Evolutionary conservation across 805 yeast genomes (phyloP), one percentile per base, ranked within the genome.

Genomic region (Saturnispora diversa): DNA sequence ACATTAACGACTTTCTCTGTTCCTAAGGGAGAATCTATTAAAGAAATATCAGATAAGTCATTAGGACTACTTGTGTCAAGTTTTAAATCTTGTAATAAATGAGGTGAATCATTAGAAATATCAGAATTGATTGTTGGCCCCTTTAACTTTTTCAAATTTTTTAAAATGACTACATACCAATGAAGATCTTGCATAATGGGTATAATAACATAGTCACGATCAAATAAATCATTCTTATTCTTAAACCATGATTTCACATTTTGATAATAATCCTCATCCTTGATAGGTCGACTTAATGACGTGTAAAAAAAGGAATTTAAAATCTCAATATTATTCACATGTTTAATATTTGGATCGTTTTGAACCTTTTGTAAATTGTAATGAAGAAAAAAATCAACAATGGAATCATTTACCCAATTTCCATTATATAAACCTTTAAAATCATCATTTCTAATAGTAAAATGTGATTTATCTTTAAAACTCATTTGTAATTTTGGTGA

Each of bases 351-450:
- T 21, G 33, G 33, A 11, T 49, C 33, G 24, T 44, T 44, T 46
- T 66, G 74, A 6, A 75, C 66, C 3, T 11, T 9, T 29, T 55
- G 42, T 21, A 57, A 39, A 47, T 70, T 73, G 53, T 69, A 80
- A 43, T 74, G 75, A 22, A 85, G 66, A 52, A 84, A 87, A 55
- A 90, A 90, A 58, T 86, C 95, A 41, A 92, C 80, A 37, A 92
- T 65, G 0, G 82, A 74, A 54, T 92, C 98, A 62, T 92, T 90
- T 36, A 92, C 74, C 88, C 95, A 90, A 46, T 83, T 84, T 35
- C 79, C 78, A 43, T 81, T 80, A 53, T 79, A 77, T 8, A 90
- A 67, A 33, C 96, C 82, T 46, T 74, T 75, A 57, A 83, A 85
- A 55, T 92, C 98, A 28, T 74, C 68, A 44, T 75, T 71, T 1